These are phyloP conservation scores for Conticribra weissflogii DNA, from an alignment of 108 stramenopile genomes.

Conservation along the genomic window DNA sequence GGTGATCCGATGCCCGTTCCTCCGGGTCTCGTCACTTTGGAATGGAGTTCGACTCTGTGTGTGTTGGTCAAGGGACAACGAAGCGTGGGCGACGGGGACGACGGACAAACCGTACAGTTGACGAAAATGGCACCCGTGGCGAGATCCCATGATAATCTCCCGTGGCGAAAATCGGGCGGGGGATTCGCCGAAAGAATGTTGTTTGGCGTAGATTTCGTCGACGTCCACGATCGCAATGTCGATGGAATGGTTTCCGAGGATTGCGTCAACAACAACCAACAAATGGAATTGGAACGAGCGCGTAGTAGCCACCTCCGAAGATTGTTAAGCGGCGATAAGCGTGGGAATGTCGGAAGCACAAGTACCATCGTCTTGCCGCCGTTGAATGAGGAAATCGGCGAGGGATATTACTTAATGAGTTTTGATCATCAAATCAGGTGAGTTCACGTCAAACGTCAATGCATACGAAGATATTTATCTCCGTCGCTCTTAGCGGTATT, in stretches of 20 bases:
- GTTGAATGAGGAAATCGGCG: conserved; percentile 27
- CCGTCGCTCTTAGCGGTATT: background rate
- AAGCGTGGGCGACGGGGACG: no score
- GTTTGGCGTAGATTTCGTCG: conserved; percentile 24
- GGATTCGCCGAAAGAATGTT: conserved; percentile 41
- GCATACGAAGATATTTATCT: background rate
- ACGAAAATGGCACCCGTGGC: conserved; percentile 44
- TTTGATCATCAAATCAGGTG: background rate
- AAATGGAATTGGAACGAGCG: no score
- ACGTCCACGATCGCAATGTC: no score
- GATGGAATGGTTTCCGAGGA: no score
- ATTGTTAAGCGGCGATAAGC: no score
- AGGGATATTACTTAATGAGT: conserved; percentile 37
- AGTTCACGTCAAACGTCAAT: no score
- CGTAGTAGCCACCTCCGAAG: no score
- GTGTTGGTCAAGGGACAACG: conserved; percentile 45
- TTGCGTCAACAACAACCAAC: conserved; percentile 22
- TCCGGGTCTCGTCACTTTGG: no score
- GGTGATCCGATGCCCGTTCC: no score
- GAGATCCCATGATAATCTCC: conserved; percentile 46
- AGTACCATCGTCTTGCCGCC: conserved; percentile 38
- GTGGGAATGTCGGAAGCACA: no score
- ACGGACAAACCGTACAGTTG: conserved; percentile 12
- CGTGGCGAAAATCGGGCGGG: conserved; percentile 51
- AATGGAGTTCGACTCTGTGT: no score